phyloP scores from a whole-genome alignment of 2,329 filamentous ascomycete genomes.

The Botryotinia calthae region DNA sequence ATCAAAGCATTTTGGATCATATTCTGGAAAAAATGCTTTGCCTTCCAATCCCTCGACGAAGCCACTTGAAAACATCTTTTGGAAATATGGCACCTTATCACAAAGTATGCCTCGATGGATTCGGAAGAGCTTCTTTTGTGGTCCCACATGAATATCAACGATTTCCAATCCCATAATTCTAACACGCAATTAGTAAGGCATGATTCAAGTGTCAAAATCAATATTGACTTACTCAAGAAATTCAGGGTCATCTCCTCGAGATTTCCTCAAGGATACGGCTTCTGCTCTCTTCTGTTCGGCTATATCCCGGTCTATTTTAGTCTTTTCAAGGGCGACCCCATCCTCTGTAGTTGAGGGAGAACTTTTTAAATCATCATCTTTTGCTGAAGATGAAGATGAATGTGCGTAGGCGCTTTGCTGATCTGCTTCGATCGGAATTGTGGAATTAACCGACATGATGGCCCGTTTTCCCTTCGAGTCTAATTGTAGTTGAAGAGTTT shows the following conservation, averaged over 20 bases:
- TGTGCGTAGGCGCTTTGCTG: background rate
- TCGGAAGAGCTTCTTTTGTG: constrained; percentile 2
- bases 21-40: constrained; percentile 22
- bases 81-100: constrained; percentile 27
- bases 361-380: background rate
- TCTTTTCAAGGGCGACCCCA: background rate
- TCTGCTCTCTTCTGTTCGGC: background rate
- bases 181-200: no score
- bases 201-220: no score
- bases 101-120: constrained; percentile 23
- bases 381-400: background rate
- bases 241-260: background rate
- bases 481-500: background rate
- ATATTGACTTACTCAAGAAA: background rate
- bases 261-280: background rate
- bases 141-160: constrained; percentile 19
- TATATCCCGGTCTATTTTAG: background rate
- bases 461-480: background rate
- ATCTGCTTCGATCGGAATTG: background rate
- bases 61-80: constrained; percentile 23
- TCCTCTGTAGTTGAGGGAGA: background rate
- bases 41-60: constrained; percentile 17
- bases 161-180: constrained; percentile 11
- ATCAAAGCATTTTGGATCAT: constrained; percentile 19
- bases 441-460: no score